Conservation (phyloP, 345 rosid species). For the Eucalyptus viminalis region DNA sequence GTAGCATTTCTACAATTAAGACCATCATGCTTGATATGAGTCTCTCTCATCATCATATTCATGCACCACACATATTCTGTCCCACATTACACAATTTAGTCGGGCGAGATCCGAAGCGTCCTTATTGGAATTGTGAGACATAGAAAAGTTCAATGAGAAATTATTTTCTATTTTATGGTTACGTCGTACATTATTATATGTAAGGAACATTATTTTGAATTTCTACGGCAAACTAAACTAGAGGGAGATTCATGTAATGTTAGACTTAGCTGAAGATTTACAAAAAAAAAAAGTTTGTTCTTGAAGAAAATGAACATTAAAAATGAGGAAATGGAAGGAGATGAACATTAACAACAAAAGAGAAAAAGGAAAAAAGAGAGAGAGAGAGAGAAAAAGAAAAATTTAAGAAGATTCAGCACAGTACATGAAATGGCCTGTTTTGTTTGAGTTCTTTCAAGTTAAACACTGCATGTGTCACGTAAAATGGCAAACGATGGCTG, state of each 20-base stretch:
- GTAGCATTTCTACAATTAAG: not conserved
- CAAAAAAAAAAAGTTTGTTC: not conserved
- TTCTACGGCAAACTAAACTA: not conserved
- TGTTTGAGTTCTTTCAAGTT: not conserved
- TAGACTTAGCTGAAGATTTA: not conserved
- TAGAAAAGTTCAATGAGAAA: not conserved
- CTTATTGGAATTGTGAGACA: not conserved
- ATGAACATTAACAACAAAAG: not conserved
- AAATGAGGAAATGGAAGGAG: not conserved
- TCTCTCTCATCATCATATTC: not conserved
- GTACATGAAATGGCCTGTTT: not conserved
- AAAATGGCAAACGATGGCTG: fast-evolving
- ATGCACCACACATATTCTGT: not conserved
- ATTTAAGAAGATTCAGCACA: not conserved
- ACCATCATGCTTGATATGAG: not conserved
- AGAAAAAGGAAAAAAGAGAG: no score
- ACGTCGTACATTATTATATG: not conserved
- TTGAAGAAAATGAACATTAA: not conserved
- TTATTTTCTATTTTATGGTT: not conserved
- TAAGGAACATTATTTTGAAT: no score
- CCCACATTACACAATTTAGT: not conserved
- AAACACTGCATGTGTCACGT: not conserved
- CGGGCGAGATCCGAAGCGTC: not conserved
- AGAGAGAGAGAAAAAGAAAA: not conserved
- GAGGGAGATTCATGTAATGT: not conserved